Percentiles rank a stretch among this genome's conserved stretches.
phyloP scores from a whole-genome alignment of 495 filamentous ascomycete genomes.

The Penicillium roqueforti region DNA sequence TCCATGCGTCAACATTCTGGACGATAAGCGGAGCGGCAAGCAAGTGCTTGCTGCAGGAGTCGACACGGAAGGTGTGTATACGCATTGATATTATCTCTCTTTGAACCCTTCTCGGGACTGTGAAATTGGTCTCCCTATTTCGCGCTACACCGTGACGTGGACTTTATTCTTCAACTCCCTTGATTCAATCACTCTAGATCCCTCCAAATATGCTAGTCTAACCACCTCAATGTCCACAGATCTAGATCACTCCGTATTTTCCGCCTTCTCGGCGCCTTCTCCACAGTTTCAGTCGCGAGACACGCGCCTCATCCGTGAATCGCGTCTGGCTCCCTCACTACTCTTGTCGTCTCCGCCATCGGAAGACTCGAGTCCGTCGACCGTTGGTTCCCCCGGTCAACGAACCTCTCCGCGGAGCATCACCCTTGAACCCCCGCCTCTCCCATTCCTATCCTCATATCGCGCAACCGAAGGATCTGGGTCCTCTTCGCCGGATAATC shows the following conservation, averaged over 20 bases:
- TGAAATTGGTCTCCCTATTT: slow-evolving; percentile 13
- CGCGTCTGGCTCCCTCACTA: slow-evolving; percentile 30
- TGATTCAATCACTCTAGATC: slow-evolving; percentile 7
- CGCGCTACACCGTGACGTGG: slow-evolving; percentile 23
- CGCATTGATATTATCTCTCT: slow-evolving; percentile 9
- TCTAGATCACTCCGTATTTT: slow-evolving; percentile 41
- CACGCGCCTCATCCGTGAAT: slow-evolving; percentile 30
- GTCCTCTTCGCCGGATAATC: slow-evolving; percentile 42
- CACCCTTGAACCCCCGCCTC: slow-evolving; percentile 30
- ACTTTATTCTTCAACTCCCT: slow-evolving; percentile 6
- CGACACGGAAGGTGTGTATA: slow-evolving; percentile 49
- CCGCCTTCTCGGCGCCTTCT: slow-evolving; percentile 40
- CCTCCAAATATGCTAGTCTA: slow-evolving; percentile 18
- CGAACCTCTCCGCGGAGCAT: slow-evolving; percentile 28
- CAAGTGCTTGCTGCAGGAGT: slow-evolving; percentile 53
- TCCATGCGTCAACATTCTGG: slow-evolving; percentile 53
- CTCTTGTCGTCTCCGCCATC: slow-evolving; percentile 35
- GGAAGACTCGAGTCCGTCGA: slow-evolving; percentile 38
- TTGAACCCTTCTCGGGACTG: not conserved
- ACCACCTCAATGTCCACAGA: slow-evolving; percentile 25
- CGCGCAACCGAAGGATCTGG: slow-evolving; percentile 35
- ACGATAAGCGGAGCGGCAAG: slow-evolving; percentile 52
- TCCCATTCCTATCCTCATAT: slow-evolving; percentile 34
- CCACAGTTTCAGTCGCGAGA: slow-evolving; percentile 33
- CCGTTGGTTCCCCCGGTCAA: slow-evolving; percentile 35